phyloP scores from a whole-genome alignment of 768 basidiomycete species.

The Tricholomella constricta region DNA sequence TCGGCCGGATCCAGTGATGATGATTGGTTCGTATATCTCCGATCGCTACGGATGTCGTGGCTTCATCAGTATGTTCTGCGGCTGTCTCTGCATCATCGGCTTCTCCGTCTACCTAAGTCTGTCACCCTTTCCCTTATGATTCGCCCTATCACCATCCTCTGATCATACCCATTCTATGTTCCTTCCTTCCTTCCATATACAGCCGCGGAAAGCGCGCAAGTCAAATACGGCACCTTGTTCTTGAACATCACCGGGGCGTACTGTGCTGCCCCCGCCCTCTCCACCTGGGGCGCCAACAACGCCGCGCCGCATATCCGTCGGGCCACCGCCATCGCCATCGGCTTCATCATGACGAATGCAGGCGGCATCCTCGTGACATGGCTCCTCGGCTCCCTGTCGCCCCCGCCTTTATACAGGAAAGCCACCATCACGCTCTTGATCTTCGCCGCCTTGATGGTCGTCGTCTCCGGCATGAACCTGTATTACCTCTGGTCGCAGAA shows the following conservation, averaged over 20 bases:
- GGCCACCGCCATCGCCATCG: slow-evolving; percentile 59
- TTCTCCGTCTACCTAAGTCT: slow-evolving; percentile 59
- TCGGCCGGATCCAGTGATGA: slow-evolving; percentile 26
- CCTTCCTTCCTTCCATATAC: not conserved
- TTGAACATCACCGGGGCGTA: slow-evolving; percentile 56
- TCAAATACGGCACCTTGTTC: slow-evolving; percentile 60
- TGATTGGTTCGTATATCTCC: slow-evolving; percentile 47
- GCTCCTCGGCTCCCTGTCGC: slow-evolving; percentile 54
- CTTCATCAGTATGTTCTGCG: slow-evolving; percentile 43
- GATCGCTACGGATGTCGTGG: slow-evolving; percentile 57
- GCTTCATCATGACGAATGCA: slow-evolving; percentile 57
- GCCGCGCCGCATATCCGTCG: slow-evolving; percentile 55
- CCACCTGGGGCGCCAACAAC: slow-evolving; percentile 67
- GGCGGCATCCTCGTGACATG: slow-evolving; percentile 65
- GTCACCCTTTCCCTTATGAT: slow-evolving; percentile 15
- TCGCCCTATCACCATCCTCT: not conserved
- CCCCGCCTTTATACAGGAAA: slow-evolving; percentile 49
- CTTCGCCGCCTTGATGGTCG: slow-evolving; percentile 41
- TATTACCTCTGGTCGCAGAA: slow-evolving; percentile 46
- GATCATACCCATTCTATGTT: no score
- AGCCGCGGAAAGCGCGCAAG: slow-evolving; percentile 38
- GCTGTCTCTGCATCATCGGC: slow-evolving; percentile 46
- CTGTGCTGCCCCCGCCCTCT: slow-evolving; percentile 51
- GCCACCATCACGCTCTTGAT: slow-evolving; percentile 46
- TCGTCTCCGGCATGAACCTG: slow-evolving; percentile 40